Conservation (phyloP, 768 basidiomycete species). For the Obba rivulosa region DNA sequence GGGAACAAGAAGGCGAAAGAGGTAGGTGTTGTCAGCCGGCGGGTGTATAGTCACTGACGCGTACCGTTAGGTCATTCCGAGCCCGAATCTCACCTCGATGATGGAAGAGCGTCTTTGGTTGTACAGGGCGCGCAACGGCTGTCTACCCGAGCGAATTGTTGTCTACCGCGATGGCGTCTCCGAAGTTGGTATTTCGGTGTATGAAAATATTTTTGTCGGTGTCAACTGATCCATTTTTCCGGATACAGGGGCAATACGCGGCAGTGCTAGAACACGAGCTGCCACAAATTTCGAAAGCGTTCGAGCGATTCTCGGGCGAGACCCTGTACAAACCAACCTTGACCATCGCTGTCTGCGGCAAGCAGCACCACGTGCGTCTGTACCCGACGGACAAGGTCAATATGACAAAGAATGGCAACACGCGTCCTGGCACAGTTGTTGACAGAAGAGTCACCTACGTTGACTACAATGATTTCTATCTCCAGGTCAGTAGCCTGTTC, state of each 20-base stretch:
- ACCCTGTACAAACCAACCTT: constrained; percentile 53
- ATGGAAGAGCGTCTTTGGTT: constrained; percentile 60
- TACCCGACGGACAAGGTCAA: constrained; percentile 45
- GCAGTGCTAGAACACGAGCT: constrained; percentile 56
- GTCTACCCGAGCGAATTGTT: constrained; percentile 62
- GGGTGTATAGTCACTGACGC: too few relatives aligned
- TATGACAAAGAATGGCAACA: constrained; percentile 69
- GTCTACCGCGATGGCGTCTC: constrained; percentile 83
- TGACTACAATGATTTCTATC: constrained; percentile 28
- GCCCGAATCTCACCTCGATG: constrained; percentile 51
- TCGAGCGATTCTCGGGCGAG: constrained; percentile 41
- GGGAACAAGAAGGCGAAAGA: constrained; percentile 31
- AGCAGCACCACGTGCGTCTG: constrained; percentile 59
- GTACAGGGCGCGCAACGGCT: constrained; percentile 50
- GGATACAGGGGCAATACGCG: constrained; percentile 63
- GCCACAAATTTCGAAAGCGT: constrained; percentile 55
- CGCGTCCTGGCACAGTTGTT: constrained; percentile 73
- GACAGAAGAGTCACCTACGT: constrained; percentile 67
- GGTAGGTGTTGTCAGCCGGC: too few relatives aligned
- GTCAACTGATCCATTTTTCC: not conserved
- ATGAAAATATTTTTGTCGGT: not conserved
- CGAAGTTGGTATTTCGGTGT: constrained; percentile 45
- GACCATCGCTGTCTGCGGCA: constrained; percentile 78
- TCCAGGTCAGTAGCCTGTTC: constrained; percentile 21
- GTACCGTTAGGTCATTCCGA: too few relatives aligned